Base-by-base conservation (phyloP, 2,329 filamentous ascomycete species). In the Clarireedia hainanense region DNA sequence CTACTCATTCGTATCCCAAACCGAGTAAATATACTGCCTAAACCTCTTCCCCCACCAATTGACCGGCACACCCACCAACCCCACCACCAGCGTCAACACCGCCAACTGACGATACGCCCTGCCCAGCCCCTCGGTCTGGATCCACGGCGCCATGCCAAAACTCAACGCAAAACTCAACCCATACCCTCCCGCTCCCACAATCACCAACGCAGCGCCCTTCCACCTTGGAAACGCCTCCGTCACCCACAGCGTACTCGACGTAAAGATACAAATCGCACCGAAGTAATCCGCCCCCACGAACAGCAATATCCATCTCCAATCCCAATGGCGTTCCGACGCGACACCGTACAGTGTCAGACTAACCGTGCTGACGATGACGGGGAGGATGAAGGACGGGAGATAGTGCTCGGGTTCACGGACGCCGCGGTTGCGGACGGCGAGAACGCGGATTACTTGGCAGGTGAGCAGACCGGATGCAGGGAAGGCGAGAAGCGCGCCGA, bases 191-290 rank as follows among this genome's bases (percentile, higher is more conserved):
- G 56, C 58, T 15, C 46, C 51, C 14, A 63, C 57, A 14, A 60
- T 51, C 5, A 56, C 51, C 12, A 63, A 17, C 14, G 57, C 60
- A 7, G 58, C 52, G 2, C 49, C 60, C 9, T 56, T 56, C 55
- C 57, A 63, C 14, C 53, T 36, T 3, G 61, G 61, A 43, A 63
- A 63, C 2, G 58, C 55, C 46, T 60, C 61, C n/a, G 56, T 61
- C 23, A 60, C 53, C 58, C 60, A 62, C 1, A 63, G 49, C 3
- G 55, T 56, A 17, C 52, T 59, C 14, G 61, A 47, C 2, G 56
- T 59, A 30, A 52, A 54, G 10, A 60, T 27, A 12, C 55, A 17
- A 20, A 55, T 54, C 10, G 48, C 52, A 36, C 55, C 52, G 34
- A 61, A 58, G 26, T 52, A 56, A n/a, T 62, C 54, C 4, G 60